Conservation (phyloP, 768 basidiomycete species). For the Astraeus odoratus region DNA sequence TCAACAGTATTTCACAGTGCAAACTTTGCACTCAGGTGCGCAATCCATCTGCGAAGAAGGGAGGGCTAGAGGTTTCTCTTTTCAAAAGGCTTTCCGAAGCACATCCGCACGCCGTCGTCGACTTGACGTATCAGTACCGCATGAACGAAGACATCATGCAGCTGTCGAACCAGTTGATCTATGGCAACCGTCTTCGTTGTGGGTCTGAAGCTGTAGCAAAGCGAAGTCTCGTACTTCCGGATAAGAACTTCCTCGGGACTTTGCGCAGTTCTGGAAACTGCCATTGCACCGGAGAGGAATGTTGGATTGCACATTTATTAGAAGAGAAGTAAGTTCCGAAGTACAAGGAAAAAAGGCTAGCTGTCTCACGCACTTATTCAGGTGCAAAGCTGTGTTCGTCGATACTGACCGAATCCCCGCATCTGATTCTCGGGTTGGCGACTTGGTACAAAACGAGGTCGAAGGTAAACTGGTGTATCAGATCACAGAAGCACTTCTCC, state of each 20-base stretch:
- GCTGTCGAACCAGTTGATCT: slow-evolving; percentile 83
- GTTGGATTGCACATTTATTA: slow-evolving; percentile 68
- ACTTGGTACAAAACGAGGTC: slow-evolving; percentile 81
- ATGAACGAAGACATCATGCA: slow-evolving; percentile 98
- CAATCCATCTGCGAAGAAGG: slow-evolving; percentile 68
- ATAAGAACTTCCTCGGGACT: slow-evolving; percentile 33
- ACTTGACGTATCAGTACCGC: slow-evolving; percentile 84
- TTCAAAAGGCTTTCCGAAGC: slow-evolving; percentile 86
- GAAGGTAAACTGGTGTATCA: slow-evolving; percentile 71
- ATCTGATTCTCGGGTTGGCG: slow-evolving; percentile 73
- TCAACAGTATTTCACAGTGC: neutral
- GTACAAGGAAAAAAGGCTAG: neutral
- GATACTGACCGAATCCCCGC: slow-evolving; percentile 84
- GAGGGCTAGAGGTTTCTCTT: slow-evolving; percentile 83
- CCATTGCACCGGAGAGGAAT: slow-evolving; percentile 33
- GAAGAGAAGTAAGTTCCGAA: slow-evolving; percentile 47
- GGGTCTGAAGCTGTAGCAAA: slow-evolving; percentile 69
- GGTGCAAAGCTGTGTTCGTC: slow-evolving; percentile 87
- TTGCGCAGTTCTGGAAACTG: slow-evolving; percentile 34
- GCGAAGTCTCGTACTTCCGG: slow-evolving; percentile 48
- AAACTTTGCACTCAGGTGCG: slow-evolving; percentile 53
- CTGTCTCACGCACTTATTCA: slow-evolving; percentile 22
- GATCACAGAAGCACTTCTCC: slow-evolving; percentile 57
- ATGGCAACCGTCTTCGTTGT: slow-evolving; percentile 68
- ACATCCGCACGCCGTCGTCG: slow-evolving; percentile 79